phyloP scores from a whole-genome alignment of 805 yeast species.

The Ogataea saltuana region DNA sequence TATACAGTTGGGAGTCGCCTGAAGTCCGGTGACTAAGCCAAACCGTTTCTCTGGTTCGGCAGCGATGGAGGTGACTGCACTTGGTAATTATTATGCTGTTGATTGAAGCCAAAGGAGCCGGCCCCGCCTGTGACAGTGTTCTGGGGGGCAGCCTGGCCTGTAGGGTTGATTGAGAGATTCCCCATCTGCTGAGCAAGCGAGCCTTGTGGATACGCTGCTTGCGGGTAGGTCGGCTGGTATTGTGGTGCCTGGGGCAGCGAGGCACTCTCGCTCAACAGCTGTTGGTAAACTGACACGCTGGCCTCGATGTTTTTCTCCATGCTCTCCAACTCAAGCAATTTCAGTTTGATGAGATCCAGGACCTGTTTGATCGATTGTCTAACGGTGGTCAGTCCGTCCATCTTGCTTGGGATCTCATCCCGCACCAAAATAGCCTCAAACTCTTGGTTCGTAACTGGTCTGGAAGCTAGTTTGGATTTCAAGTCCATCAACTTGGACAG shows the following conservation, averaged over 20 bases:
- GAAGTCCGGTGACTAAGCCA: background rate
- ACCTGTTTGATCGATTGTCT: slow-evolving; percentile 73
- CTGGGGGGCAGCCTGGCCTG: slow-evolving; percentile 3
- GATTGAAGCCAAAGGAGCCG: slow-evolving; percentile 15
- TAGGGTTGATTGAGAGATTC: slow-evolving; percentile 10
- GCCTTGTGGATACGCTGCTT: slow-evolving; percentile 10
- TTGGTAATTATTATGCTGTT: slow-evolving; percentile 20
- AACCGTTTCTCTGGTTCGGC: slow-evolving; percentile 1
- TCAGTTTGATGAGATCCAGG: slow-evolving; percentile 74
- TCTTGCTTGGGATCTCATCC: slow-evolving; percentile 67
- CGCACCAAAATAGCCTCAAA: slow-evolving; percentile 43
- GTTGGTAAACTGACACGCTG: slow-evolving; percentile 71
- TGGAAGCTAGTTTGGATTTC: slow-evolving; percentile 36
- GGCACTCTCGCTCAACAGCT: slow-evolving; percentile 39
- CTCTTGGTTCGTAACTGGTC: slow-evolving; percentile 37
- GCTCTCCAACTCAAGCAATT: slow-evolving; percentile 74
- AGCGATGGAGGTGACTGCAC: slow-evolving; percentile 15
- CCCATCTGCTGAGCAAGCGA: slow-evolving; percentile 10
- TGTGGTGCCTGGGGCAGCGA: slow-evolving; percentile 15
- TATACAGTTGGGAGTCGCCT: background rate
- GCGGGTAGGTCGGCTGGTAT: slow-evolving; percentile 8
- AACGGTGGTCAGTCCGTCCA: slow-evolving; percentile 69
- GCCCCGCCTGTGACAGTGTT: slow-evolving; percentile 5
- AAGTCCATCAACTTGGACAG: slow-evolving; percentile 51
- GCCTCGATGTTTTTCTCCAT: slow-evolving; percentile 68